Conservation (phyloP, 345 rosid species). For the Anacardium occidentale region DNA sequence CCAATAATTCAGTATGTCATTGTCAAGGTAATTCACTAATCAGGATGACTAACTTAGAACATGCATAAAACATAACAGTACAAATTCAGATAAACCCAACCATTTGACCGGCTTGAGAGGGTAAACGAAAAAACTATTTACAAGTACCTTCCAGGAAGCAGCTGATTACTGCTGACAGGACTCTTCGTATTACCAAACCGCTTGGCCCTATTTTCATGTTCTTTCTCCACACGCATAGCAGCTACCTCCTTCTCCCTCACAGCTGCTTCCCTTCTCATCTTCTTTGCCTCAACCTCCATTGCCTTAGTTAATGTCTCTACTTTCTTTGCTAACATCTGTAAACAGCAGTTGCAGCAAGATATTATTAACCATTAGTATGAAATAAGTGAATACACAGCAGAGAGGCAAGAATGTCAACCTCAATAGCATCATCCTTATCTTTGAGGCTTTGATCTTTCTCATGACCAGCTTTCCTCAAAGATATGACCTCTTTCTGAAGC, state of each 20-base stretch:
- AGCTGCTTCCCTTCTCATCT: slow-evolving; percentile 98
- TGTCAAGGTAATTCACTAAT: background rate
- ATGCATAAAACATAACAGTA: background rate
- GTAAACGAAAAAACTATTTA: background rate
- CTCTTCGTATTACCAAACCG: slow-evolving; percentile 61
- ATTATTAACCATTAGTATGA: slow-evolving; percentile 16
- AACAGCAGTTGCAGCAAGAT: slow-evolving; percentile 20
- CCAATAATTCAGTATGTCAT: background rate
- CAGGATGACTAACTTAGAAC: background rate
- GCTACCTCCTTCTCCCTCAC: slow-evolving; percentile 98
- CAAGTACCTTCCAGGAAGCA: slow-evolving; percentile 85
- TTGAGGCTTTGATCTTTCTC: slow-evolving; percentile 95
- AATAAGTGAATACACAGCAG: background rate
- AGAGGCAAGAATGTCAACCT: slow-evolving; percentile 42
- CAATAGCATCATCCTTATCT: slow-evolving; percentile 97
- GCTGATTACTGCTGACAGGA: slow-evolving; percentile 64
- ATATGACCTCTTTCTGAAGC: slow-evolving; percentile 83
- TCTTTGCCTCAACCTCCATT: slow-evolving; percentile 98
- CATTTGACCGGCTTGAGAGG: background rate
- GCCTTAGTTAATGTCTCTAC: slow-evolving; percentile 97
- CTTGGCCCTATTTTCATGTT: slow-evolving; percentile 72
- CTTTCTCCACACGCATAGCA: slow-evolving; percentile 93
- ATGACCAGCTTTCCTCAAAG: slow-evolving; percentile 78
- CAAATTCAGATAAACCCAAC: background rate
- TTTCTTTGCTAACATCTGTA: slow-evolving; percentile 91